phyloP scores from a whole-genome alignment of 2,329 filamentous ascomycete species.

The Microdochium trichocladiopsis region DNA sequence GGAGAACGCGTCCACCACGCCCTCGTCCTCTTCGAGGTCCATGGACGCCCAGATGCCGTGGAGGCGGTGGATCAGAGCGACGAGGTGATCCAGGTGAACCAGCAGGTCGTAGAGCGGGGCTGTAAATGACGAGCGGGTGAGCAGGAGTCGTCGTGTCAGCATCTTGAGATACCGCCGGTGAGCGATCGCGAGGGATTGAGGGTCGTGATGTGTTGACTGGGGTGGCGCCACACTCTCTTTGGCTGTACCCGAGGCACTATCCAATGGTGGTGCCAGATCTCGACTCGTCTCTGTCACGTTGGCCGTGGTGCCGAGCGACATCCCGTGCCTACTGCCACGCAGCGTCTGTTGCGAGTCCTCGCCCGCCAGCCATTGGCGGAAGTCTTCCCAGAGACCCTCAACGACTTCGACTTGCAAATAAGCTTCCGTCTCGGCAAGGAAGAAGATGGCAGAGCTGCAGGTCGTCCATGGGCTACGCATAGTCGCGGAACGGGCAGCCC shows the following conservation, averaged over 20 bases:
- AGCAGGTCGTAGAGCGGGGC: constrained; percentile 59
- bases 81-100: constrained; percentile 72
- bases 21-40: constrained; percentile 76
- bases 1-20: constrained; percentile 68
- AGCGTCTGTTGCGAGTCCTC: constrained; percentile 15
- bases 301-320: neutral
- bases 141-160: constrained; percentile 58
- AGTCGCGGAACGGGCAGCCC: constrained; percentile 52
- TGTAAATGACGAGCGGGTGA: constrained; percentile 58
- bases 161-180: constrained; percentile 71
- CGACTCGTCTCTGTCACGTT: neutral
- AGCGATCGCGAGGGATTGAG: constrained; percentile 74
- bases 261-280: constrained; percentile 7
- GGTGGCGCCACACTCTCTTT: constrained; percentile 9
- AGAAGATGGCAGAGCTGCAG: constrained; percentile 78
- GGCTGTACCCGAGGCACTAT: constrained; percentile 5
- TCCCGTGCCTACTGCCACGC: neutral
- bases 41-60: constrained; percentile 70
- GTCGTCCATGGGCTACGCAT: constrained; percentile 89
- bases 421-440: constrained; percentile 77
- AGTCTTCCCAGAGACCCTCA: constrained; percentile 70
- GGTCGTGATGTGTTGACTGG: constrained; percentile 53
- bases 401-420: constrained; percentile 91
- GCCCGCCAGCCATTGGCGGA: constrained; percentile 64
- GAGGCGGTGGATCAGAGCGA: constrained; percentile 68